Base-by-base conservation (phyloP, 352 stramenopile genomes). In the Pythium dissotocum region DNA sequence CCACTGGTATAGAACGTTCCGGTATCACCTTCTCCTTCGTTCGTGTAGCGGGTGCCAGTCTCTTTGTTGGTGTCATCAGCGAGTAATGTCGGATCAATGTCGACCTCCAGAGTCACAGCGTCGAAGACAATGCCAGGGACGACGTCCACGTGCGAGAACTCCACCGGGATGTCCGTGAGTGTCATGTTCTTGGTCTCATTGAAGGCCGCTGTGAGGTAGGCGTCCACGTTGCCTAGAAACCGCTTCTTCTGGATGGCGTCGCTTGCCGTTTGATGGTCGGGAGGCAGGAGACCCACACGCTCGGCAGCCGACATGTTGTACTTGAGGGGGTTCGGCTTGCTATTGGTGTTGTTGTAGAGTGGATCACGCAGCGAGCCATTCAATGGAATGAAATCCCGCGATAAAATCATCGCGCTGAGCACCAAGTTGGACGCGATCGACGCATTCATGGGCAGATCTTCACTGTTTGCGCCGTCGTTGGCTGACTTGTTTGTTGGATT, bases 371-470 rank as follows among this genome's bases (percentile, higher is more conserved):
- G n/a, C 6, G n/a, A 30, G 6, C 48, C 13, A 9, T 6, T 33
- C 2, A 54, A 6, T 4, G 48, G 48, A 18, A 12, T 33, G n/a
- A 54, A 54, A 4, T 54, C n/a, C 8, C 21, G 4, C 6, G 12
- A 24, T 21, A 36, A 21, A 6, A 8, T 33, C 49, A 56, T 14
- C 2, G 18, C 14, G 49, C 36, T 38, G 24, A 36, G 9, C 24
- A 30, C 9, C 49, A 56, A 21, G 14, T 56, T 16, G 24, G 49
- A 18, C 49, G 49, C 49, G 28, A 56, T 33, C 1, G 49, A 56
- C 2, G 49, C 49, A 21, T 56, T 56, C 49, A 56, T 56, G 24
- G 49, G 49, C 26, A 56, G 21, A 21, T 56, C 49, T 6, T 33
- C 49, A n/a, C 49, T 36, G 7, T 14, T 18, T 9, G 36, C 5